Evolutionary conservation across 2,329 filamentous ascomycete species (phyloP), one percentile per base, ranked within the genome.

Genomic region (Epichloe amarillans): DNA sequence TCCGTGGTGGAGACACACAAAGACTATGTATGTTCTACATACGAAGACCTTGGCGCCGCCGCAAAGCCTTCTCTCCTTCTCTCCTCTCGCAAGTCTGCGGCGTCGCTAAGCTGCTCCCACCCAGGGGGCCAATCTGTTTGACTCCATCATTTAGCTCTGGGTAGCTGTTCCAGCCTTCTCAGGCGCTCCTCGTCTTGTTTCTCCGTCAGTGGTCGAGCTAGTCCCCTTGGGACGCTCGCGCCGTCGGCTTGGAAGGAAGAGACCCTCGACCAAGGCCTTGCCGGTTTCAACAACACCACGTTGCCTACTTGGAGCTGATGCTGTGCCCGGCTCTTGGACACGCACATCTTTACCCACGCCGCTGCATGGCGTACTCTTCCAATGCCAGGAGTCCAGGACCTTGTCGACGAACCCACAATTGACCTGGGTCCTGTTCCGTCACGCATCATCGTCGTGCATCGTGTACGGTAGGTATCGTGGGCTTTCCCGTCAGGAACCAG

Each of bases 271-370:
- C 40, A 30, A 15, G 17, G 23, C 44, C 45, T 41, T 41, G 35
- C n/a, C 38, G 36, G 49, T 51, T 51, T 51, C 49, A 51, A 51
- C 23, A 47, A 43, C 49, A 49, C 23, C 26, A 10, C 35, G 5
- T 14, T 43, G 26, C 39, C 17, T 17, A 6, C 38, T 40, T 21
- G n/a, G 15, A 15, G 38, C 38, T 40, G 38, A 40, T n/a, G 38
- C 17, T 40, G 14, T n/a, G 38, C n/a, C 38, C 23, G 23, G 23
- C 21, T 23, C 21, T 23, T 23, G 21, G 21, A 23, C 14, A 40
- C 38, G 38, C n/a, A 40, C 17, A 41, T n/a, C 39, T 41, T 19
- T 21, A 23, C 17, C 12, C 39, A 19, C 39, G 39, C 39, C 39
- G 39, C 39, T 19, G 17, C 21, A 41, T 11, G 8, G 39, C 12